Percentiles rank a stretch among this genome's conserved stretches.
These are phyloP conservation scores for Apiotrichum porosum DNA, from an alignment of 1,284 basidiomycete genomes.

Conservation along the genomic window DNA sequence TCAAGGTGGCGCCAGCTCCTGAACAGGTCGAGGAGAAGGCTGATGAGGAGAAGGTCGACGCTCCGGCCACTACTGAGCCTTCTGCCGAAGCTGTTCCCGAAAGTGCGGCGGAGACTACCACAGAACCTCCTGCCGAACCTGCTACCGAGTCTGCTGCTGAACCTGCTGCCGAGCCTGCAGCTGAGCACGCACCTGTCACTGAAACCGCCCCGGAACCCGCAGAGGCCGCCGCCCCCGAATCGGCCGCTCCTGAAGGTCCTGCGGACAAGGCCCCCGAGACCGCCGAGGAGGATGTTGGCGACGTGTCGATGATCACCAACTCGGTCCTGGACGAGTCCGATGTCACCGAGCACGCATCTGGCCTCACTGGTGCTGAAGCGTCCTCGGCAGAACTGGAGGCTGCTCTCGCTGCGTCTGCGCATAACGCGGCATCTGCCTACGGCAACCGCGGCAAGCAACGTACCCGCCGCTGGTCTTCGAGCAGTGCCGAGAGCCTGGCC, in stretches of 20 bases:
- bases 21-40: slow-evolving; percentile 4
- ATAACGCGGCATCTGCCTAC: slow-evolving; percentile 32
- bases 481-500: slow-evolving; percentile 19
- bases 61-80: not conserved
- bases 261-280: slow-evolving; percentile 5
- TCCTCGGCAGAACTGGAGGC: slow-evolving; percentile 21
- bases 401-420: slow-evolving; percentile 25
- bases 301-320: slow-evolving; percentile 36
- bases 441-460: slow-evolving; percentile 19
- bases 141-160: slow-evolving; percentile 1
- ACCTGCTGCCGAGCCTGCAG: not conserved
- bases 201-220: not conserved
- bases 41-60: slow-evolving; percentile 9
- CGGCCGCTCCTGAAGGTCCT: slow-evolving; percentile 53
- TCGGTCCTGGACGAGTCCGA: slow-evolving; percentile 15
- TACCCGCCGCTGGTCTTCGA: slow-evolving; percentile 24
- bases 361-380: slow-evolving; percentile 15
- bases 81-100: slow-evolving; percentile 11
- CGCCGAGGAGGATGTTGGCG: slow-evolving; percentile 20
- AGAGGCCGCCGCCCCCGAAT: slow-evolving; percentile 33
- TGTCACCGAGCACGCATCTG: not conserved
- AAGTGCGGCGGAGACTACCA: slow-evolving; percentile 2
- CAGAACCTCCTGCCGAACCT: slow-evolving; percentile 4
- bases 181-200: not conserved
- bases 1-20: slow-evolving; percentile 28